phyloP scores from a whole-genome alignment of 192 early-diverging fungal genomes.

The Coemansia sp. region DNA sequence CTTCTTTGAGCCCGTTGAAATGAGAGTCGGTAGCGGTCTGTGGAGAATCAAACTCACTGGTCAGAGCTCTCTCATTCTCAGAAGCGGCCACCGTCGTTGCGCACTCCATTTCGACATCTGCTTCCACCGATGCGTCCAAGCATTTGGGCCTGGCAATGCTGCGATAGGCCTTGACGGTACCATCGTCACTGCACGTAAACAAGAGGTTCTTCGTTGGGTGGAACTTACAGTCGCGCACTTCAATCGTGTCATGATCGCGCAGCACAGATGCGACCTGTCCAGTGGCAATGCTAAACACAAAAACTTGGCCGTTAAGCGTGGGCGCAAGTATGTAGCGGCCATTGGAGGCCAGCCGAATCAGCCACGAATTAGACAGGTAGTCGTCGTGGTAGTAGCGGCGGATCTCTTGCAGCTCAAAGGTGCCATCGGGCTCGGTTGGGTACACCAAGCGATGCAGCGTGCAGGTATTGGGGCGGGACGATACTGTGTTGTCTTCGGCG shows the following conservation, averaged over 20 bases:
- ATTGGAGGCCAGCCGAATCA: constrained; percentile 85
- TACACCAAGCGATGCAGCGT: constrained; percentile 84
- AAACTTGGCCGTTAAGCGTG: constrained; percentile 84
- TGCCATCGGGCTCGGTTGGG: constrained; percentile 63
- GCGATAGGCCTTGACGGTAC: constrained; percentile 61
- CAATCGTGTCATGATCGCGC: constrained; percentile 86
- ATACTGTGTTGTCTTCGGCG: constrained; percentile 66
- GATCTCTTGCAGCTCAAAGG: constrained; percentile 76
- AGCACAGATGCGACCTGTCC: constrained; percentile 76
- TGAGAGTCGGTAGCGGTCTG: constrained; percentile 37
- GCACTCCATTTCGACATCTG: constrained; percentile 12
- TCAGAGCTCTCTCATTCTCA: neutral
- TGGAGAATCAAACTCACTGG: constrained; percentile 17
- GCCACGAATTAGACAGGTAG: constrained; percentile 91
- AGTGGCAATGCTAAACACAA: constrained; percentile 75
- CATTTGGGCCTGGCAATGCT: constrained; percentile 15
- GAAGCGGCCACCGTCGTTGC: neutral
- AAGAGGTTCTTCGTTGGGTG: constrained; percentile 77
- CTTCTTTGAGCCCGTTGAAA: constrained; percentile 32
- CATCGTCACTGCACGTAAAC: constrained; percentile 85
- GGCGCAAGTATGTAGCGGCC: constrained; percentile 88
- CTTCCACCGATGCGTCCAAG: neutral
- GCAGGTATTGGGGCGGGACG: constrained; percentile 83
- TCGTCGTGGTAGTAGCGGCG: constrained; percentile 75
- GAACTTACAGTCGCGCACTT: constrained; percentile 91